Percentiles rank a stretch among this genome's conserved stretches.
Conservation (phyloP, 2,329 filamentous ascomycete genomes). For the Xylariaceae sp. region DNA sequence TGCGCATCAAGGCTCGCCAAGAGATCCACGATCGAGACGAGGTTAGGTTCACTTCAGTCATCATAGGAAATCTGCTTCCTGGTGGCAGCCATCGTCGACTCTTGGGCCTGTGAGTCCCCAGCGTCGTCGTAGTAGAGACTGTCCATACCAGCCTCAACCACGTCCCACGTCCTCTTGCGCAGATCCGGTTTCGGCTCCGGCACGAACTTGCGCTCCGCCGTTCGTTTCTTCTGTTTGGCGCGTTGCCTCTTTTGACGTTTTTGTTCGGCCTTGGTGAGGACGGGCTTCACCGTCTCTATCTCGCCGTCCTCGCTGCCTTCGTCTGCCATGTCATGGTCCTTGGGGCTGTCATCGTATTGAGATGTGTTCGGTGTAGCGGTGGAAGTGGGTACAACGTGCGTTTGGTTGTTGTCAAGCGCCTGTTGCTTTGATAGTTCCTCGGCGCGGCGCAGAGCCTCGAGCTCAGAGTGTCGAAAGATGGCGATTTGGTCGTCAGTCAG, state of each 20-base stretch:
- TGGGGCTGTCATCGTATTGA: not conserved
- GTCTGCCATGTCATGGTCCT: conserved; percentile 13
- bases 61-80: conserved; percentile 47
- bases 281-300: conserved; percentile 28
- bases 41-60: conserved; percentile 30
- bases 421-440: conserved; percentile 33
- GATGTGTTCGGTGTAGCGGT: conserved; percentile 2
- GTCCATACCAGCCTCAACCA: conserved; percentile 58
- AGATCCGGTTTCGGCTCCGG: conserved; percentile 54
- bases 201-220: conserved; percentile 37
- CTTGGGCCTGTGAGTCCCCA: conserved; percentile 19
- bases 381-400: conserved; percentile 3
- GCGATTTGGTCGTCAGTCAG: conserved; percentile 87
- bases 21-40: too few relatives aligned
- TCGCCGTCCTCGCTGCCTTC: conserved; percentile 32
- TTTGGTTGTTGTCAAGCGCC: conserved; percentile 15
- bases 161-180: conserved; percentile 64
- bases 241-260: conserved; percentile 35
- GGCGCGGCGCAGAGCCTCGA: conserved; percentile 64
- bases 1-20: not conserved
- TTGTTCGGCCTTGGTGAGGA: conserved; percentile 23
- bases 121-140: conserved; percentile 57
- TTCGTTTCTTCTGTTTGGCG: conserved; percentile 33
- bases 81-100: conserved; percentile 31
- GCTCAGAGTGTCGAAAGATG: conserved; percentile 86